A percentile compares a stretch with the other conserved stretches of the same genome.
phyloP scores from a whole-genome alignment of 495 filamentous ascomycete species.

The Jackrogersella minutella region DNA sequence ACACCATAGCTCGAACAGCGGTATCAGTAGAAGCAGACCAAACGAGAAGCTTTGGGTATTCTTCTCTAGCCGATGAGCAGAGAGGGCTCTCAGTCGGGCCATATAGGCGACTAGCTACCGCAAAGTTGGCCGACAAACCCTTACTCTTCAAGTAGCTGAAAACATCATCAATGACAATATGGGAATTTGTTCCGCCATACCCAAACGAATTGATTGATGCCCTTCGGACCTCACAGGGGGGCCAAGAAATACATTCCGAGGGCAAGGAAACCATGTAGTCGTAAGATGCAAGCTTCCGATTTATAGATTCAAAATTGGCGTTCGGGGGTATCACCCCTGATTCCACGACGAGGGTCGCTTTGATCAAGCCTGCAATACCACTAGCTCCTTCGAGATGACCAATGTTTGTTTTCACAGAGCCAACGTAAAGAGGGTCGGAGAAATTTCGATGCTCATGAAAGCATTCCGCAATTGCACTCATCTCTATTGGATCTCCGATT shows the following conservation, averaged over 20 bases:
- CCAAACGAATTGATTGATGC: slow-evolving; percentile 11
- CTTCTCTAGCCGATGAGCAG: neutral
- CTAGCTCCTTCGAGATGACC: slow-evolving; percentile 59
- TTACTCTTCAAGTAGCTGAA: neutral
- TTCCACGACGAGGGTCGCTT: slow-evolving; percentile 46
- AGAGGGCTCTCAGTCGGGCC: neutral
- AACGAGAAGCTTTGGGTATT: neutral
- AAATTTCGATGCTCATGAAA: neutral
- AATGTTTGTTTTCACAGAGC: slow-evolving; percentile 42
- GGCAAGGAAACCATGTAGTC: neutral
- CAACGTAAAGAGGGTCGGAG: neutral
- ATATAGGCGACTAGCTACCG: neutral
- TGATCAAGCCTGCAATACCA: slow-evolving; percentile 59
- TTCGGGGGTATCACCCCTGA: neutral
- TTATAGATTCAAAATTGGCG: neutral
- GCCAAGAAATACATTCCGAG: neutral
- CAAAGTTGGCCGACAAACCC: neutral
- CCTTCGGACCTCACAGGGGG: neutral
- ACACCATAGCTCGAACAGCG: neutral
- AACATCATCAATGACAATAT: slow-evolving; percentile 14
- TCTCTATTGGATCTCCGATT: slow-evolving; percentile 63
- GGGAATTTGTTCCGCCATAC: slow-evolving; percentile 11
- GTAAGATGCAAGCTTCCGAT: neutral
- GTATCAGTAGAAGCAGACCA: neutral
- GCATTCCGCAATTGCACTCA: slow-evolving; percentile 49